Evolutionary conservation across 176 grass and related monocot species (phyloP).

Genomic region (Oryza glumipatula): DNA sequence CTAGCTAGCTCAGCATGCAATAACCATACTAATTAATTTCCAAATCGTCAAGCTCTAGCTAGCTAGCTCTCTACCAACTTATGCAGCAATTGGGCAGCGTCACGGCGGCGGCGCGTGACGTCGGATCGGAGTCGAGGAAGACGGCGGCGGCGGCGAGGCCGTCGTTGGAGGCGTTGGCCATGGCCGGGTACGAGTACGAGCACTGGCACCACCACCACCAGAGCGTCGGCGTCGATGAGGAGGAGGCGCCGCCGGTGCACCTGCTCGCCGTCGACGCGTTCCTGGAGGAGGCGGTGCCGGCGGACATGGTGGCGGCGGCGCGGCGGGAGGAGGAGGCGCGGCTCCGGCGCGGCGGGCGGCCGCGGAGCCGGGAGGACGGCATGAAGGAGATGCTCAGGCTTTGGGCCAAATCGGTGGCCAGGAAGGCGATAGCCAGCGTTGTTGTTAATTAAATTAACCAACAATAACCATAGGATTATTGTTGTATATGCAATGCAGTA

Average conservation of each 20-base stretch:
- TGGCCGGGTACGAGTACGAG: constrained; percentile 19
- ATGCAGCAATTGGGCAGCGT: background rate
- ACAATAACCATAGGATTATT: background rate
- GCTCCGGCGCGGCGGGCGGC: constrained; percentile 10
- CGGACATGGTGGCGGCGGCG: constrained; percentile 43
- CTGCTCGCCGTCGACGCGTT: constrained; percentile 54
- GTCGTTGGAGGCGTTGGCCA: constrained; percentile 47
- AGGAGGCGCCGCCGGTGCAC: constrained; percentile 30
- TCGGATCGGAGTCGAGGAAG: background rate
- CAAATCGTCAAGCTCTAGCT: background rate
- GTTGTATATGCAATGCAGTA: background rate
- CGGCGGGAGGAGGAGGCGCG: constrained; percentile 26
- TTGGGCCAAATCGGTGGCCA: constrained; percentile 55
- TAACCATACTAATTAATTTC: background rate
- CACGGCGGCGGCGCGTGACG: background rate
- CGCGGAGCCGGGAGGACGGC: constrained; percentile 30
- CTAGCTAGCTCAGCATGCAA: background rate
- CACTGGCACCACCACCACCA: constrained; percentile 17
- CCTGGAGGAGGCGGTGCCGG: constrained; percentile 50
- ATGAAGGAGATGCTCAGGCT: constrained; percentile 61
- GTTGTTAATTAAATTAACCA: background rate
- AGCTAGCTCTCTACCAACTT: background rate
- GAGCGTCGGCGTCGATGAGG: background rate
- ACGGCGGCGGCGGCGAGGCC: constrained; percentile 7
- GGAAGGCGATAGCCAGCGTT: background rate